These are phyloP conservation scores for Pythium periplocum DNA, from an alignment of 352 stramenopile genomes.

Conservation along the genomic window DNA sequence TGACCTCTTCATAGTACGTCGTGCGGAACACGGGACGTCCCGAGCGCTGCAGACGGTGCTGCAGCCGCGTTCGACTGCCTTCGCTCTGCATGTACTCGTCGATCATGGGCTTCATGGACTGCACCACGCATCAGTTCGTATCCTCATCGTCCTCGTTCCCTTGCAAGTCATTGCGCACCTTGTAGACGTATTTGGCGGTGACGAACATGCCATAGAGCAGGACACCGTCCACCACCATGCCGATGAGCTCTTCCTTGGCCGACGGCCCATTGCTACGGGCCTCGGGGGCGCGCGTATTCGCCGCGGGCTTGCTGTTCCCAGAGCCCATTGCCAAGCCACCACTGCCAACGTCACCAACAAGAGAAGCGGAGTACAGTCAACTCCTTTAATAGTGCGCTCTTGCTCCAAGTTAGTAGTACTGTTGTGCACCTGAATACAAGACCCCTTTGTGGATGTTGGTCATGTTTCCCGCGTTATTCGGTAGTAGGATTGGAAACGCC, in stretches of 20 bases:
- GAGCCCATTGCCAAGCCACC: conserved; percentile 5
- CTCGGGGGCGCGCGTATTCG: background rate
- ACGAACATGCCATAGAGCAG: conserved; percentile 84
- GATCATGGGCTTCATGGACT: conserved; percentile 80
- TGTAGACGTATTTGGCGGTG: conserved; percentile 80
- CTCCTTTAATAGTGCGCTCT: conserved; percentile 6
- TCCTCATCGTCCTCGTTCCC: background rate
- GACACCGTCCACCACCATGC: conserved; percentile 69
- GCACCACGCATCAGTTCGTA: background rate
- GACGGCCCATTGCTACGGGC: conserved; percentile 29
- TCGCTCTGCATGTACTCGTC: conserved; percentile 69
- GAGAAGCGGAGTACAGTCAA: background rate
- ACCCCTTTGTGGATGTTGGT: no score
- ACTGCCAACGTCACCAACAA: background rate
- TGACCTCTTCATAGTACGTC: conserved; percentile 88
- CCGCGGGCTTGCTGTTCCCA: conserved; percentile 6
- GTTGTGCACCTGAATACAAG: no score
- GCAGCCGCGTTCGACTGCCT: conserved; percentile 60
- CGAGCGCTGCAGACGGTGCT: conserved; percentile 62
- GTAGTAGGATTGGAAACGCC: background rate
- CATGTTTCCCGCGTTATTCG: no score
- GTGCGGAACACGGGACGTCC: conserved; percentile 66
- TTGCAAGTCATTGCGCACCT: conserved; percentile 23
- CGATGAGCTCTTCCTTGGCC: conserved; percentile 47
- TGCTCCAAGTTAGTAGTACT: no score